Percentiles rank a stretch among this genome's conserved stretches.
Evolutionary conservation across 768 basidiomycete genomes (phyloP).

Genomic region (Filobasidium floriforme): DNA sequence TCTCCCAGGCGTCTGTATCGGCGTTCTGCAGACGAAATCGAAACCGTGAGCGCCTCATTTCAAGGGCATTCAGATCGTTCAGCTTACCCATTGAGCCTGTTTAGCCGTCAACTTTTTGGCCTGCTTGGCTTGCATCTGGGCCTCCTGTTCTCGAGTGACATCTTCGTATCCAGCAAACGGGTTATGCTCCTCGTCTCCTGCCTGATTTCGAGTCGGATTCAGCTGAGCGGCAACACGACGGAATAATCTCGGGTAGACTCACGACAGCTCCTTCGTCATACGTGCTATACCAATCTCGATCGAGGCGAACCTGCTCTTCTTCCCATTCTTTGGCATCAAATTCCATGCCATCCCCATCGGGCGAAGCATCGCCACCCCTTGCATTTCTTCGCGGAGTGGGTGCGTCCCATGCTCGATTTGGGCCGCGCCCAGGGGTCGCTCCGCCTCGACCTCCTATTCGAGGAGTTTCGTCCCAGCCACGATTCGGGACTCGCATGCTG

Average conservation of each 20-base stretch:
- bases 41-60: conserved; percentile 20
- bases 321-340: conserved; percentile 89
- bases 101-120: conserved; percentile 77
- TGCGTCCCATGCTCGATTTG: conserved; percentile 34
- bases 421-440: background rate
- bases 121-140: conserved; percentile 41
- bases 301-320: conserved; percentile 83
- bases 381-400: conserved; percentile 35
- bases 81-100: conserved; percentile 87
- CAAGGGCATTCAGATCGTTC: background rate
- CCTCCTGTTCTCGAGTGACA: conserved; percentile 48
- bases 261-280: conserved; percentile 80
- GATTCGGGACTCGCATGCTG: conserved; percentile 81
- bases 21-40: conserved; percentile 59
- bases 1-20: conserved; percentile 98
- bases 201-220: conserved; percentile 26
- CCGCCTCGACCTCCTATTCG: conserved; percentile 53
- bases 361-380: conserved; percentile 21
- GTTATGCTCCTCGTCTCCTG: conserved; percentile 82
- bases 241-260: conserved; percentile 18
- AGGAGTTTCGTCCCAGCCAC: conserved; percentile 91
- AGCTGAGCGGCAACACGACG: background rate
- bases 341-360: conserved; percentile 28
- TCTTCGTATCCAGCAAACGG: conserved; percentile 91
- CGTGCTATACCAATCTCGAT: conserved; percentile 93